Conservation (phyloP, 257 asterid species). For the Nicotiana noctiflora region DNA sequence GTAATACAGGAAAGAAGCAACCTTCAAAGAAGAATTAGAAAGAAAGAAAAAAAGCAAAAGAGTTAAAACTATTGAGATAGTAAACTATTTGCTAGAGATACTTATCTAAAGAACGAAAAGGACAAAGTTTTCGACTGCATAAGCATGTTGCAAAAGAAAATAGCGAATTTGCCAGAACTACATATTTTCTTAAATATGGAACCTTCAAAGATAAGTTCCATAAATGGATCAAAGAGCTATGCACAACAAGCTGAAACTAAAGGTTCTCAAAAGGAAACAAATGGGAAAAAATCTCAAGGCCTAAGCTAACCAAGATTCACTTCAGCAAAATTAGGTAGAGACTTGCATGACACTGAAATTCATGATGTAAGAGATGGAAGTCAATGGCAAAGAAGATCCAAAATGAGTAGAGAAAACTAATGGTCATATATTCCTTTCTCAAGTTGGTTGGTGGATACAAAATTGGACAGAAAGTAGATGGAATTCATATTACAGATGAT, state of each 20-base stretch:
- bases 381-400: neutral
- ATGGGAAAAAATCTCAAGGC: neutral
- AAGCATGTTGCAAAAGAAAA: conserved; percentile 2
- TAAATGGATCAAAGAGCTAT: neutral
- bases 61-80: conserved; percentile 3
- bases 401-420: neutral
- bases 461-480: neutral
- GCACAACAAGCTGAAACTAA: neutral
- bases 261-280: neutral
- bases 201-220: neutral
- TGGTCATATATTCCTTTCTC: neutral
- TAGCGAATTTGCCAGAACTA: neutral
- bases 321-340: neutral
- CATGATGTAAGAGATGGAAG: neutral
- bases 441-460: neutral
- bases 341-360: neutral
- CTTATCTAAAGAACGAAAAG: neutral
- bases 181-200: neutral
- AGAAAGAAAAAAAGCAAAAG: conserved; percentile 7
- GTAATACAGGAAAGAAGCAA: conserved; percentile 79
- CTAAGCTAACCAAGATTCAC: too few relatives aligned
- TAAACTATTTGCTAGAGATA: neutral
- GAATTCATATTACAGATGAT: neutral
- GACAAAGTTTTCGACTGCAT: neutral
- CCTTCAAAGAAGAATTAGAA: conserved; percentile 45